Evolutionary conservation across 2,329 filamentous ascomycete species (phyloP), one percentile per base, ranked within the genome.

Genomic region (Xylariaceae sp.): DNA sequence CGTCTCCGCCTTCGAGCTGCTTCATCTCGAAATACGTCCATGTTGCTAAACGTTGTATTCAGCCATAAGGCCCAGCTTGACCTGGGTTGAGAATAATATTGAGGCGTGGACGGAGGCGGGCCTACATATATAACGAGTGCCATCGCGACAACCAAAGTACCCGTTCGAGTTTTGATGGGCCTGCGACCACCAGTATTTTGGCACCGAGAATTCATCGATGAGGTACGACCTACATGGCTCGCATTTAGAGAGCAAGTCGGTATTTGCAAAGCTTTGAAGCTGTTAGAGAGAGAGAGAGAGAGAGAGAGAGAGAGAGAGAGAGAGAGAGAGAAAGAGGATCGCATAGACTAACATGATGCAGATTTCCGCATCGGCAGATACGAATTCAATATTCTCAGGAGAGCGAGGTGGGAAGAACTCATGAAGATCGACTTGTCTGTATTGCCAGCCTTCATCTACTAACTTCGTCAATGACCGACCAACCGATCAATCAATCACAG

Each of bases 111-210:
- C 43, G 35, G 4, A 9, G 35, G 8, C 32, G 35, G 35, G 35
- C n/a, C 8, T 53, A 30, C 49, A 35, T 5, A 55, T 61, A 0
- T 61, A 47, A 30, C 60, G 52, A 4, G 57, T 42, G 3, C 47
- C 59, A 7, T 55, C 61, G 19, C 68, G 65, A 46, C 65, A 67
- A 0, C 72, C 72, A 56, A 74, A 72, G 34, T 73, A 72, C 0
- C 72, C 73, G n/a, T 74, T 75, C 2, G 71, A 67, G 37, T 67
- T 67, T 11, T 59, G 59, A 42, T 62, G 67, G 37, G 68, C 65
- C 4, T 64, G 57, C 1, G 69, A 64, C 72, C 72, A 74, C 70
- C 70, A 75, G 0, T 65, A 37, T 9, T 66, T 54, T 1, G 70
- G 70, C 9, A 73, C 68, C 2, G 29, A 30, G 42, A 70, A 69